Conservation (phyloP, 768 basidiomycete species). For the Lentinula sp. region DNA sequence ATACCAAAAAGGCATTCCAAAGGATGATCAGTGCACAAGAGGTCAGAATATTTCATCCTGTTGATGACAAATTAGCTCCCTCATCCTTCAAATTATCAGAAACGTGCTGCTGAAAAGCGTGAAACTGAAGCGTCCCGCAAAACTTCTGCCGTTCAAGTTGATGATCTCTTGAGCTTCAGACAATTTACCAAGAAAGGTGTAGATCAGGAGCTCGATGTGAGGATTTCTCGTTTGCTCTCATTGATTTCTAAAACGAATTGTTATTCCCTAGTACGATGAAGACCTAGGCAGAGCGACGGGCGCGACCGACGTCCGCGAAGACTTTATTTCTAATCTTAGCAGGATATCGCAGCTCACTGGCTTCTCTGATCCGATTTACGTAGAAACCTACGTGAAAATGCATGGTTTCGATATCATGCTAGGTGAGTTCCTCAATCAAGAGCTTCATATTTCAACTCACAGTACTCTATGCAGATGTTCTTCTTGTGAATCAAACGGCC, state of each 20-base stretch:
- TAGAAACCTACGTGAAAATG: constrained; percentile 96
- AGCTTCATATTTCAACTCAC: not conserved
- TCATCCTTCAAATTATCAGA: constrained; percentile 34
- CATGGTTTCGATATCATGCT: constrained; percentile 96
- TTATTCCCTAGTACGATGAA: constrained; percentile 28
- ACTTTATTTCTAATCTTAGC: constrained; percentile 91
- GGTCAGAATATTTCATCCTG: constrained; percentile 32
- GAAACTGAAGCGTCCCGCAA: constrained; percentile 65
- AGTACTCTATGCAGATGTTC: constrained; percentile 55
- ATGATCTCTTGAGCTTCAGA: constrained; percentile 87
- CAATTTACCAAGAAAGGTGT: constrained; percentile 92
- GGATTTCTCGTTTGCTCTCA: constrained; percentile 12
- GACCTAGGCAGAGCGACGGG: constrained; percentile 91
- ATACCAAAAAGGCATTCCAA: constrained; percentile 87
- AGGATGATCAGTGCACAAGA: constrained; percentile 97
- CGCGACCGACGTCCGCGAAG: constrained; percentile 74
- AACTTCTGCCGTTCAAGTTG: constrained; percentile 77
- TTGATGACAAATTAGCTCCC: not conserved
- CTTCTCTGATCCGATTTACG: constrained; percentile 98
- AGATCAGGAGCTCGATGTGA: constrained; percentile 72
- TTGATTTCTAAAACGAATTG: too few species aligned
- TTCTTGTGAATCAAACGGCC: constrained; percentile 92
- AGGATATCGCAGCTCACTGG: constrained; percentile 95
- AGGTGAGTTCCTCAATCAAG: constrained; percentile 35
- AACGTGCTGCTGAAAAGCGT: constrained; percentile 88